Evolutionary conservation across 2,329 filamentous ascomycete species (phyloP), one percentile per base, ranked within the genome.

Genomic region (Fusarium euwallaceae): DNA sequence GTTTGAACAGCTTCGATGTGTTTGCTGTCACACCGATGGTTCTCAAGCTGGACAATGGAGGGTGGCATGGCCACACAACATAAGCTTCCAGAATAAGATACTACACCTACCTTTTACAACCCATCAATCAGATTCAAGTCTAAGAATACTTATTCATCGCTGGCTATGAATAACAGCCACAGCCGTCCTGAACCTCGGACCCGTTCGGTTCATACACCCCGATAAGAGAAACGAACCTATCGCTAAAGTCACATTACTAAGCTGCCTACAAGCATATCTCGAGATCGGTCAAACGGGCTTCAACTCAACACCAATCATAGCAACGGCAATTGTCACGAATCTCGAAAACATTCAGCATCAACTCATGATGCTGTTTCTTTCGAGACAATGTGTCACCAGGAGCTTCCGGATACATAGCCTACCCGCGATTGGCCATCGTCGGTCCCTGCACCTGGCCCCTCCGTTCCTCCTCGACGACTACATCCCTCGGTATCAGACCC

Each of bases 401-500:
- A 43, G 12, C 24, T 8, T 51, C 10, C 9, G 29, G 16, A 76
- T 61, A 61, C 4, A 11, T 20, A 17, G 34, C 29, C 32, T 16
- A 4, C 61, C 34, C 43, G 11, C 41, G 9, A 56, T 34, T 63
- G 29, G 14, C 29, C 34, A 48, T 48, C 70, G 65, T 60, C 78
- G 79, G 17, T 65, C 75, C 34, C 84, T 91, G 4, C 89, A 91
- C 77, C 84, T 91, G 4, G 89, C 88, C 7, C 89, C 89, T 10
- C 88, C 89, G 2, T 97, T 94, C 81, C 88, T 97, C 22, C 88
- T 97, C 4, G 91, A 93, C 65, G 88, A 92, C 79, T 94, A 97
- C 81, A 89, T 89, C 14, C 94, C 94, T 1, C 90, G 92, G 59
- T 95, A 95, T 80, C 88, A 92, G 76, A 86, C 89, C 6, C 86